A percentile compares a stretch with the other conserved stretches of the same genome.
Evolutionary conservation across 345 rosid species (phyloP).

Genomic region (Physaria fendleri): DNA sequence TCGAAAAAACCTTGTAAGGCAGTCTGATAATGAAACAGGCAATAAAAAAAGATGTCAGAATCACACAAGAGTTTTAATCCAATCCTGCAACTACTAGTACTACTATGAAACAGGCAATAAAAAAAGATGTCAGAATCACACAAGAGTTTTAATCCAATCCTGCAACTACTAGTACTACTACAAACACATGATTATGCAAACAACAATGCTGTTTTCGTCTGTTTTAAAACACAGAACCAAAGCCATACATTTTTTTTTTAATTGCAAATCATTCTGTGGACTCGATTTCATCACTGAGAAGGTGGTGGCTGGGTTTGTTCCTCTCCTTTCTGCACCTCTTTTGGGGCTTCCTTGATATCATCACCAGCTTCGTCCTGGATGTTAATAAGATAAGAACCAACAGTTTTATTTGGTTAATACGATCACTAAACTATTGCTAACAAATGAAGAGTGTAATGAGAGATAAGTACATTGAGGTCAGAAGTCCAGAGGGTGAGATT

Average conservation of each 20-base stretch:
- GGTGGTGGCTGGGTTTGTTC: slow-evolving; percentile 4
- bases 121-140: not conserved
- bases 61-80: slow-evolving; percentile 11
- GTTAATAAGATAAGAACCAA: not conserved
- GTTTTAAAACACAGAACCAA: not conserved
- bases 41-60: not conserved
- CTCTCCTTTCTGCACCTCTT: slow-evolving; percentile 39
- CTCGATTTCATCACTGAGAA: slow-evolving; percentile 33
- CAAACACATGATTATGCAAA: slow-evolving; percentile 8
- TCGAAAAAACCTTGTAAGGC: no score
- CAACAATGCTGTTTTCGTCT: not conserved
- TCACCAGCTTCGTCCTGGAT: slow-evolving; percentile 73
- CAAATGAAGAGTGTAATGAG: not conserved
- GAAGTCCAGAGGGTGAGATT: slow-evolving; percentile 99
- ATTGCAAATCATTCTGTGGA: not conserved
- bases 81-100: not conserved
- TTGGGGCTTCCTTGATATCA: slow-evolving; percentile 78
- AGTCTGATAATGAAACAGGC: not conserved
- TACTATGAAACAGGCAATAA: not conserved
- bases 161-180: not conserved
- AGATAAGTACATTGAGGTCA: slow-evolving; percentile 54
- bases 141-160: slow-evolving; percentile 8
- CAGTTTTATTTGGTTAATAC: not conserved
- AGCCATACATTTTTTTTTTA: not conserved
- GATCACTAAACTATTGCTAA: not conserved